A percentile compares a stretch with the other conserved stretches of the same genome.
phyloP scores from a whole-genome alignment of 805 yeast species.

The Komagataella pseudopastoris region DNA sequence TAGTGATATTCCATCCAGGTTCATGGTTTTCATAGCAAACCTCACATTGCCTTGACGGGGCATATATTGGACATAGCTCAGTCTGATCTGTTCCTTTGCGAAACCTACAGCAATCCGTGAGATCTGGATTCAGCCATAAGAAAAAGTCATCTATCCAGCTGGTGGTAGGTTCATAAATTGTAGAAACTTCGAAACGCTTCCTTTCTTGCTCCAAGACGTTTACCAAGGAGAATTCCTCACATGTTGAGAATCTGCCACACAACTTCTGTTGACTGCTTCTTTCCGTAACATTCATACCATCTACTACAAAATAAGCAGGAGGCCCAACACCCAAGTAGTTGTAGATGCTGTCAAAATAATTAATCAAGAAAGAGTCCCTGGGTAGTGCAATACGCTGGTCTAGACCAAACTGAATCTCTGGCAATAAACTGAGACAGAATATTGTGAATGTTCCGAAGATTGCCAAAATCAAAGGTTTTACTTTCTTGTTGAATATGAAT shows the following conservation, averaged over 20 bases:
- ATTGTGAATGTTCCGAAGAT: slow-evolving; percentile 54
- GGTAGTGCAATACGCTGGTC: slow-evolving; percentile 90
- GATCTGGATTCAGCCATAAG: slow-evolving; percentile 73
- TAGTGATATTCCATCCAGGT: slow-evolving; percentile 52
- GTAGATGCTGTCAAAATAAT: slow-evolving; percentile 69
- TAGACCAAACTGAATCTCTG: slow-evolving; percentile 61
- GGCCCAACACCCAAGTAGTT: slow-evolving; percentile 76
- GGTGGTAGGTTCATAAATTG: slow-evolving; percentile 71
- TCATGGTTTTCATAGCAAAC: slow-evolving; percentile 52
- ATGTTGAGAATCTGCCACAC: slow-evolving; percentile 82
- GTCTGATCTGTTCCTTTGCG: slow-evolving; percentile 32
- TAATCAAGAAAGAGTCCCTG: slow-evolving; percentile 62
- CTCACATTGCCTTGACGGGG: slow-evolving; percentile 60
- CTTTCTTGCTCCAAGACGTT: slow-evolving; percentile 80
- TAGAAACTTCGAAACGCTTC: slow-evolving; percentile 47
- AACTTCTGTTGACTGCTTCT: slow-evolving; percentile 54
- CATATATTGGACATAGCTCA: slow-evolving; percentile 53
- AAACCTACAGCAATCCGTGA: slow-evolving; percentile 76
- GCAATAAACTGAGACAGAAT: slow-evolving; percentile 54
- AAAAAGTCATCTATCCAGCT: slow-evolving; percentile 91
- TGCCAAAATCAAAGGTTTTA: slow-evolving; percentile 32
- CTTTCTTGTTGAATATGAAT: slow-evolving; percentile 32
- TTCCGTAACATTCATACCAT: slow-evolving; percentile 47
- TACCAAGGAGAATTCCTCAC: slow-evolving; percentile 65
- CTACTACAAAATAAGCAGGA: slow-evolving; percentile 79